Evolutionary conservation across 2,329 filamentous ascomycete genomes (phyloP).

Genomic region (Neoscytalidium dimidiatum): DNA sequence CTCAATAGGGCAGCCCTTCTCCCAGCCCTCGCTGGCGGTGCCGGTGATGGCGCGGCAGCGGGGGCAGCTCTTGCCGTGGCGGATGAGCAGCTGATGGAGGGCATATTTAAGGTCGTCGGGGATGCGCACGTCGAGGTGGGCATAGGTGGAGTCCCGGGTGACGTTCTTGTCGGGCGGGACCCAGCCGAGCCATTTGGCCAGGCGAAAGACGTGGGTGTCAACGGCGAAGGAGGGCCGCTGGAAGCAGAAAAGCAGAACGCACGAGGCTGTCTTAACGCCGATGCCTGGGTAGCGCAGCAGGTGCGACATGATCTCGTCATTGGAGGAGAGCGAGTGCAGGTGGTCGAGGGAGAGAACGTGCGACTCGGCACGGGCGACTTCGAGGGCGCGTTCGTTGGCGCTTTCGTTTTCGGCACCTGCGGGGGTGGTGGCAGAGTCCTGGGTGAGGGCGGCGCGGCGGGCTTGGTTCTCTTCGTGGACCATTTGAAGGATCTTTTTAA

Average conservation of each 20-base stretch:
- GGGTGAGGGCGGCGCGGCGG: slow-evolving; percentile 53
- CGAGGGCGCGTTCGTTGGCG: slow-evolving; percentile 55
- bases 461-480: slow-evolving; percentile 68
- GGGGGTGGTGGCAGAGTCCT: slow-evolving; percentile 39
- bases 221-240: slow-evolving; percentile 65
- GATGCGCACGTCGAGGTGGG: slow-evolving; percentile 61
- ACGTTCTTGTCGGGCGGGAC: slow-evolving; percentile 51
- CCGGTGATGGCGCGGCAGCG: slow-evolving; percentile 63
- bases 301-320: slow-evolving; percentile 59
- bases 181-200: slow-evolving; percentile 64
- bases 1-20: slow-evolving; percentile 64
- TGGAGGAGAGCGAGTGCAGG: slow-evolving; percentile 54
- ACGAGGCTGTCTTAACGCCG: slow-evolving; percentile 67
- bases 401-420: slow-evolving; percentile 47
- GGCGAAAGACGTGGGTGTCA: slow-evolving; percentile 67
- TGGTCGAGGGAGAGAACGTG: slow-evolving; percentile 67
- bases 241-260: slow-evolving; percentile 65
- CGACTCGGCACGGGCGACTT: slow-evolving; percentile 59
- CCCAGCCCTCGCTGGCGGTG: slow-evolving; percentile 63
- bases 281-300: slow-evolving; percentile 63
- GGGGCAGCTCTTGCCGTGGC: slow-evolving; percentile 63
- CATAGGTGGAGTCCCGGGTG: slow-evolving; percentile 56
- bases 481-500: slow-evolving; percentile 72
- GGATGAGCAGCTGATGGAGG: slow-evolving; percentile 63
- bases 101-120: slow-evolving; percentile 65